Evolutionary conservation across 805 yeast species (phyloP).

Genomic region (Schwanniomyces occidentalis): DNA sequence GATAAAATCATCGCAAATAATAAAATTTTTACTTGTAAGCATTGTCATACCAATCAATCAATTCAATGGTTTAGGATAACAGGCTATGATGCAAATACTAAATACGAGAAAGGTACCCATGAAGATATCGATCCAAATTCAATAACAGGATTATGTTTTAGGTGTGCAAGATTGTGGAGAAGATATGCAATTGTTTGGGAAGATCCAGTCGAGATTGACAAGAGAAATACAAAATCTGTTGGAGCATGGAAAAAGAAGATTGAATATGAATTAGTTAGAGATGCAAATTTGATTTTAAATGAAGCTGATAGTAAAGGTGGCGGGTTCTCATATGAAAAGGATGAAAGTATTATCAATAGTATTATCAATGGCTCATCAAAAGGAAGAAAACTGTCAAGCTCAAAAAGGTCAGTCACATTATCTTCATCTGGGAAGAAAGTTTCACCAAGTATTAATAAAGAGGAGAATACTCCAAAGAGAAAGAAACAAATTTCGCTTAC

Average conservation of each 20-base stretch:
- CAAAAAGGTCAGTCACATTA: conserved; percentile 1
- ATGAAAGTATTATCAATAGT: conserved; percentile 1
- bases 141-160: conserved; percentile 66
- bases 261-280: conserved; percentile 68
- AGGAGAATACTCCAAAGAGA: neutral
- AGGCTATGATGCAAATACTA: conserved; percentile 48
- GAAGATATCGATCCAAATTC: conserved; percentile 19
- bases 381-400: conserved; percentile 1
- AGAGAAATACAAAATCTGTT: conserved; percentile 44
- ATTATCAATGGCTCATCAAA: conserved; percentile 1
- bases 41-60: conserved; percentile 61
- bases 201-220: conserved; percentile 65
- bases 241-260: conserved; percentile 59
- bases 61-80: conserved; percentile 71
- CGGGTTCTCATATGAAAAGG: conserved; percentile 19
- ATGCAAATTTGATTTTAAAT: conserved; percentile 53
- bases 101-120: conserved; percentile 28
- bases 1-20: conserved; percentile 44
- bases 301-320: conserved; percentile 44
- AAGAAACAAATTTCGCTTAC: neutral
- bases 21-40: conserved; percentile 61
- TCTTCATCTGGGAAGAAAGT: neutral
- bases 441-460: neutral
- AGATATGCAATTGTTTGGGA: conserved; percentile 88
- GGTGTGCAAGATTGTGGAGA: conserved; percentile 93